Evolutionary conservation across 805 yeast genomes (phyloP), one percentile per base, ranked within the genome.

Genomic region (Groenewaldozyma tartarivorans): DNA sequence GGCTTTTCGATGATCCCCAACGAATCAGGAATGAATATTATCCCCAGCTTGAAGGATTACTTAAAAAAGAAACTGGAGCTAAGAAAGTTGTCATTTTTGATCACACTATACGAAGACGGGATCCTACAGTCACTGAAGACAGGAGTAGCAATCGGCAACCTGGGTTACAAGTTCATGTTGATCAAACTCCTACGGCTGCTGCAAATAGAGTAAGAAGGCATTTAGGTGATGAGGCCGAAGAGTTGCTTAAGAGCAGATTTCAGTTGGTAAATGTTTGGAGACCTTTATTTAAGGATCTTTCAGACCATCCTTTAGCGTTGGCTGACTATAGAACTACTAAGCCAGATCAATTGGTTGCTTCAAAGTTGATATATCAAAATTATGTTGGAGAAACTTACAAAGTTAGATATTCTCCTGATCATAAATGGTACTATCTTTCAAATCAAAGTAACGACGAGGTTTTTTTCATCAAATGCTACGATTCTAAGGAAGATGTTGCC

Each of bases 211-310:
- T 50, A 11, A 41, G 43, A n/a, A 4, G 45, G 15, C 54, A 50
- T 36, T 36, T 46, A 22, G 50, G 48, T 13, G 52, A 50, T 4
- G 45, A 40, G 3, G 49, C 48, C 13, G 52, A 42, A 7, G 45
- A 41, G 34, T 41, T 47, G 9, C 43, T 50, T 15, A 40, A 35
- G 20, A 33, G 42, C 11, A 42, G 54, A n/a, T 44, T 48, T 33
- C 54, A 49, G 38, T 43, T 50, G n/a, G 41, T 50, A 26, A 50
- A 50, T 38, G 52, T 50, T 40, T 50, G 54, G 54, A 45, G 52
- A 26, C 54, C 54, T 13, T 20, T 50, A 5, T 33, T 38, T 20
- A 45, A 45, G 15, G 39, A 48, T 29, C 46, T 46, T 15, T 39
- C 47, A 20, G 53, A 49, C 21, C 38, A 29, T 16, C 54, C 54